Conservation (phyloP, 164 flowering plant genomes). For the Sextonia rubra region DNA sequence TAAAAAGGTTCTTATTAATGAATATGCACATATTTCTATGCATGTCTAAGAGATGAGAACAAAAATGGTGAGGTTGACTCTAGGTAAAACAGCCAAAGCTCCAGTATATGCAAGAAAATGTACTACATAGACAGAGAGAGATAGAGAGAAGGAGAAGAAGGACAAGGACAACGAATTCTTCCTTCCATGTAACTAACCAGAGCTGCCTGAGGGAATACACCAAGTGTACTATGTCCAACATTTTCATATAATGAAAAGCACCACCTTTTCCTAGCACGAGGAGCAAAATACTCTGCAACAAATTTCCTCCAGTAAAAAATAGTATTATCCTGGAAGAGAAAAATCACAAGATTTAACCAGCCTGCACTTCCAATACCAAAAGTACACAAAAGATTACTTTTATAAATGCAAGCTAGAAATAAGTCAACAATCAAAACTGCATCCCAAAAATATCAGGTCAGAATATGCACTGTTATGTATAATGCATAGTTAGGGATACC, state of each 20-base stretch:
- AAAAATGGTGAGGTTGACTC: not conserved
- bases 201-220: constrained; percentile 92
- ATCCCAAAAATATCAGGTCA: not conserved
- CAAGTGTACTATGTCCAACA: constrained; percentile 89
- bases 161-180: too few relatives aligned
- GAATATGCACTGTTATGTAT: too few relatives aligned
- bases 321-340: constrained; percentile 53
- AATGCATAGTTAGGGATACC: too few relatives aligned
- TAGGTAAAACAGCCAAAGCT: not conserved
- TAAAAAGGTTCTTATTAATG: not conserved
- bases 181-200: constrained; percentile 44
- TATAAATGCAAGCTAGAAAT: not conserved
- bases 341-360: not conserved
- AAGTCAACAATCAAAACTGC: not conserved
- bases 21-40: not conserved
- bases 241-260: constrained; percentile 87
- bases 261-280: constrained; percentile 97
- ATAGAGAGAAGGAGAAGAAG: too few relatives aligned
- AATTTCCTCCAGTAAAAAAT: constrained; percentile 95
- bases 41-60: not conserved
- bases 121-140: not conserved
- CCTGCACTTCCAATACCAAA: not conserved
- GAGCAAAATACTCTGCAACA: constrained; percentile 86
- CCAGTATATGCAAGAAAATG: not conserved
- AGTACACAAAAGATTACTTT: not conserved